Base-by-base conservation (phyloP, 2,329 filamentous ascomycete species). In the Exophiala sideris region DNA sequence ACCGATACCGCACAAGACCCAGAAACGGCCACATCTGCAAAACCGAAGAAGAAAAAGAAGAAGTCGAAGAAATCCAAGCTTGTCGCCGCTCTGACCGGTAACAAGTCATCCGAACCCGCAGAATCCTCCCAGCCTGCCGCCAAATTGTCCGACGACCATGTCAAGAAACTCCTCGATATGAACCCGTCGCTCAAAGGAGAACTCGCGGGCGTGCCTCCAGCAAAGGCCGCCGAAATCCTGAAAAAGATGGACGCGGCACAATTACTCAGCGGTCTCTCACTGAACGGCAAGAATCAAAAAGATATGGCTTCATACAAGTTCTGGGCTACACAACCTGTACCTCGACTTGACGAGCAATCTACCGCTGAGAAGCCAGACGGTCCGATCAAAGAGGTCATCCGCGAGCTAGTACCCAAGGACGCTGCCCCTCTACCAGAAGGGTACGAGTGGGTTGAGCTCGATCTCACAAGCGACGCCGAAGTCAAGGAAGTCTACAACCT, bases 251-350 rank as follows among this genome's bases (percentile, higher is more conserved):
- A 77, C 48, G 65, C 79, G 12, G 65, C 71, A 33, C 73, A 80
- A 21, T 56, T 80, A 44, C 57, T 79, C 52, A 78, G 77, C 6
- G 78, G 78, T 35, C 67, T 80, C 57, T 87, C 91, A 12, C 78
- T 89, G 6, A 85, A 83, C 58, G 88, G 88, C 52, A 95, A 94
- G 79, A 95, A 95, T 67, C 86, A 84, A 64, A 96, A 96, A 76
- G 91, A 96, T 68, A 96, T 96, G 90, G 91, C 87, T 5, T 89
- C 86, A 54, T 96, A 97, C 80, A 96, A 95, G 74, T 99, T 99
- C 76, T 99, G 94, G 94, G 86, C 90, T 71, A 99, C 94, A 44
- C 94, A 99, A 72, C 94, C 94, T 1, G 94, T 99, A 55, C 88
- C 89, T 47, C 86, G 86, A 67, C 96, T 97, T 67, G 73, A 76